Evolutionary conservation across 176 grass and related monocot species (phyloP), one percentile per base, ranked within the genome.

Genomic region (Oryza meridionalis): DNA sequence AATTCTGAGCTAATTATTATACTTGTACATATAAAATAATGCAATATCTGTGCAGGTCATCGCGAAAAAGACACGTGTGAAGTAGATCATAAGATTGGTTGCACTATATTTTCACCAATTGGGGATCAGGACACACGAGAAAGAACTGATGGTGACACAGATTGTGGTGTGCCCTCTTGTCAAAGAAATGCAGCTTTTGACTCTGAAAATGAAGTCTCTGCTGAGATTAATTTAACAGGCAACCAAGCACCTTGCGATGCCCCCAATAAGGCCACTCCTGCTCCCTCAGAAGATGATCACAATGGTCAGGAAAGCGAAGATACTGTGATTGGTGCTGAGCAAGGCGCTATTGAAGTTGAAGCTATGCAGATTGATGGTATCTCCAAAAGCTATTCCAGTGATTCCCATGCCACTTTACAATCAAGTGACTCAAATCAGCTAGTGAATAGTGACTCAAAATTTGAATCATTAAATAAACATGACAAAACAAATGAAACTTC

Each of bases 11-110:
- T 84, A 27, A 7, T 81, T 55, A 22, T 76, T 72, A 29, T 21
- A 53, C 67, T 76, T 72, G n/a, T 21, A 33, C 78, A 44, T 59
- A 50, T 10, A 11, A 11, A 61, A 35, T 12, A 25, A 58, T 77
- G 42, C 16, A 44, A 70, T 75, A n/a, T 86, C 37, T 85, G 58
- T 33, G 25, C 72, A 85, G 83, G 85, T 32, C 32, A 82, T 85
- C 33, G 44, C 77, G 72, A 62, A 43, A 43, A 43, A 50, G 6
- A 64, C 1, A 51, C 35, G 6, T 22, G 13, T 79, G 84, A 73
- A 79, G 65, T 72, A 59, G 42, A 68, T 53, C 44, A 67, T 29
- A 72, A 26, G 38, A 66, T 63, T 55, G 86, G 19, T 79, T 45
- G 24, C 58, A 42, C 65, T 84, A 37, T 42, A 58, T 37, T 88